A percentile compares a stretch with the other conserved stretches of the same genome.
These are phyloP conservation scores for Phaffomyces opuntiae DNA, from an alignment of 805 yeast species.

Conservation along the genomic window DNA sequence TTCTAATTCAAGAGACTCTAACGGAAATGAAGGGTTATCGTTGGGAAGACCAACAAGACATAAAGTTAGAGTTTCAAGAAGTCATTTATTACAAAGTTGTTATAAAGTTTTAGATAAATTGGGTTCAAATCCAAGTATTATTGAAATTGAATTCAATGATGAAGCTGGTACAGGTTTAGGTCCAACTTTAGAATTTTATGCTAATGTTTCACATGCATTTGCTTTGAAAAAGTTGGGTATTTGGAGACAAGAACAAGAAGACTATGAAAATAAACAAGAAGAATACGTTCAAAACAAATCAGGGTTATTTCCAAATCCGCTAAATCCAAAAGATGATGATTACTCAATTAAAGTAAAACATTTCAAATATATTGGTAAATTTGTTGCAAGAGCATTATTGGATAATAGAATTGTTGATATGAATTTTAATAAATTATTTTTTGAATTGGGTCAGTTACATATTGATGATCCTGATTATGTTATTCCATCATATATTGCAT, in stretches of 20 bases:
- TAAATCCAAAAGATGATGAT: slow-evolving; percentile 26
- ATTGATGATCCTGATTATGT: slow-evolving; percentile 13
- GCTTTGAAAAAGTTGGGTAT: slow-evolving; percentile 45
- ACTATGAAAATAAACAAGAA: slow-evolving; percentile 23
- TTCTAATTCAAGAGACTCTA: slow-evolving; percentile 19
- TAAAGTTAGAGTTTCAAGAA: slow-evolving; percentile 72
- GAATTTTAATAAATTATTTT: slow-evolving; percentile 64
- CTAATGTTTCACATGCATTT: slow-evolving; percentile 73
- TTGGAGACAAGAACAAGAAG: slow-evolving; percentile 50
- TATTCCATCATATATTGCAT: slow-evolving; percentile 3
- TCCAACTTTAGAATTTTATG: slow-evolving; percentile 90
- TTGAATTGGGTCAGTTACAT: slow-evolving; percentile 44
- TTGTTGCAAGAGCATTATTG: slow-evolving; percentile 77
- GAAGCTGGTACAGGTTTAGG: slow-evolving; percentile 97
- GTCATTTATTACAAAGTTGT: slow-evolving; percentile 66
- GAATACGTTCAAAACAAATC: slow-evolving; percentile 33
- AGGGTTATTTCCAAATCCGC: slow-evolving; percentile 75
- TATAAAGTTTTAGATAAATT: slow-evolving; percentile 68
- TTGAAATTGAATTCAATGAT: slow-evolving; percentile 82
- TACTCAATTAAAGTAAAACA: slow-evolving; percentile 39
- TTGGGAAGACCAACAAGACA: slow-evolving; percentile 74
- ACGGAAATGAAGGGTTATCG: slow-evolving; percentile 15
- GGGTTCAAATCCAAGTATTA: slow-evolving; percentile 70
- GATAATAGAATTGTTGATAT: slow-evolving; percentile 89
- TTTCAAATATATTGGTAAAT: slow-evolving; percentile 69